Percentiles rank a stretch among this genome's conserved stretches.
phyloP scores from a whole-genome alignment of 768 basidiomycete genomes.

The Lentinus tigrinus region DNA sequence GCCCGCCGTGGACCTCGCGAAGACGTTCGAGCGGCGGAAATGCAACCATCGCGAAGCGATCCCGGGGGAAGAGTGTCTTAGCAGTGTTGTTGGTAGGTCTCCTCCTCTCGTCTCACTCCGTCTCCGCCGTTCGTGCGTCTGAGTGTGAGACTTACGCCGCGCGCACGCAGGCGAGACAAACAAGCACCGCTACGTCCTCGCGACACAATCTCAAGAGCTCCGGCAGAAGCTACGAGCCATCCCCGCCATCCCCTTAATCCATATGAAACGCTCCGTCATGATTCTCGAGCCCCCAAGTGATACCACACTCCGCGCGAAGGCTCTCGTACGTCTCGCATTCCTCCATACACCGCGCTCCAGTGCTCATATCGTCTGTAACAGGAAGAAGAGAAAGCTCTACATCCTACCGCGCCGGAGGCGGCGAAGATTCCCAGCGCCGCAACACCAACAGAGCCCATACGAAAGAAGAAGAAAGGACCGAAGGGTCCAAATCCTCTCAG shows the following conservation, averaged over 20 bases:
- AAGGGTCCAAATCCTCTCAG: slow-evolving; percentile 93
- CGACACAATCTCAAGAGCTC: slow-evolving; percentile 76
- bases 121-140: background rate
- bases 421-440: slow-evolving; percentile 38
- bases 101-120: background rate
- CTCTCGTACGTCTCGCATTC: slow-evolving; percentile 38
- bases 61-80: slow-evolving; percentile 78
- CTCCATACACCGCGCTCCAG: background rate
- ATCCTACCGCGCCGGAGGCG: slow-evolving; percentile 49
- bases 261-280: slow-evolving; percentile 90
- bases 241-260: slow-evolving; percentile 86
- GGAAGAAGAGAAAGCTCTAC: slow-evolving; percentile 65
- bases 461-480: slow-evolving; percentile 64
- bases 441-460: slow-evolving; percentile 38
- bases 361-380: too few relatives aligned
- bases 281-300: slow-evolving; percentile 89
- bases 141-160: background rate
- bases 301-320: slow-evolving; percentile 69
- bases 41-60: slow-evolving; percentile 95
- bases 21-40: slow-evolving; percentile 87
- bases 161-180: slow-evolving; percentile 65
- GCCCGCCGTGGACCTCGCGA: slow-evolving; percentile 82
- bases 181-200: slow-evolving; percentile 90
- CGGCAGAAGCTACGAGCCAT: slow-evolving; percentile 67
- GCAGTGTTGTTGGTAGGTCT: slow-evolving; percentile 72